Evolutionary conservation across 2,329 filamentous ascomycete genomes (phyloP).

Genomic region (Aspergillus sp.): DNA sequence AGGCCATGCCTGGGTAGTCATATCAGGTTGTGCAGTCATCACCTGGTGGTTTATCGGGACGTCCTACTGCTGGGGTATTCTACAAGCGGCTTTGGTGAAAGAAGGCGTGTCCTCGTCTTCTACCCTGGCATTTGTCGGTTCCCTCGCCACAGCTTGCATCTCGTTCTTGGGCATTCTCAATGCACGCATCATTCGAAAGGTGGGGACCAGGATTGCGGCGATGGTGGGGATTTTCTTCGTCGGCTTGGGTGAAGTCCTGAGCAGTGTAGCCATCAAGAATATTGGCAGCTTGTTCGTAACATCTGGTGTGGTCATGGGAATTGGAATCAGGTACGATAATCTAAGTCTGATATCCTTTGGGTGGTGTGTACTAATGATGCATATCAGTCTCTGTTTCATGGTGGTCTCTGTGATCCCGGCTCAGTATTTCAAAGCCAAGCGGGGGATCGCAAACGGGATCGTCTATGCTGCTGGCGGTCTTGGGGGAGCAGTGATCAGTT

Average conservation of each 20-base stretch:
- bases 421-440: conserved; percentile 55
- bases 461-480: conserved; percentile 47
- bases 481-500: conserved; percentile 54
- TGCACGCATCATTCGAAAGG: conserved; percentile 48
- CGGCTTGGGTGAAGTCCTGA: conserved; percentile 49
- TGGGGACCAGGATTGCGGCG: conserved; percentile 50
- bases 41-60: conserved; percentile 59
- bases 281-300: conserved; percentile 50
- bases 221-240: conserved; percentile 52
- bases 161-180: conserved; percentile 53
- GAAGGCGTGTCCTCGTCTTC: conserved; percentile 47
- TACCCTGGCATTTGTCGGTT: conserved; percentile 59
- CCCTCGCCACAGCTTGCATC: conserved; percentile 50
- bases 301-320: conserved; percentile 46
- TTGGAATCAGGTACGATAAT: conserved; percentile 41
- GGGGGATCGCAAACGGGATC: conserved; percentile 55
- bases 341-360: conserved; percentile 5
- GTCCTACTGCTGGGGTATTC: conserved; percentile 59
- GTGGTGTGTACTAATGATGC: conserved; percentile 9
- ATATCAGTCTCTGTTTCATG: conserved; percentile 38
- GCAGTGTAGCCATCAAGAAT: conserved; percentile 46
- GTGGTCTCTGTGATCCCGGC: conserved; percentile 50
- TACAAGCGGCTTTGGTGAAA: conserved; percentile 56
- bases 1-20: conserved; percentile 40
- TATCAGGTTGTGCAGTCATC: conserved; percentile 50